These are phyloP conservation scores for Nicotiana undulata DNA, from an alignment of 257 asterid species.

Conservation along the genomic window DNA sequence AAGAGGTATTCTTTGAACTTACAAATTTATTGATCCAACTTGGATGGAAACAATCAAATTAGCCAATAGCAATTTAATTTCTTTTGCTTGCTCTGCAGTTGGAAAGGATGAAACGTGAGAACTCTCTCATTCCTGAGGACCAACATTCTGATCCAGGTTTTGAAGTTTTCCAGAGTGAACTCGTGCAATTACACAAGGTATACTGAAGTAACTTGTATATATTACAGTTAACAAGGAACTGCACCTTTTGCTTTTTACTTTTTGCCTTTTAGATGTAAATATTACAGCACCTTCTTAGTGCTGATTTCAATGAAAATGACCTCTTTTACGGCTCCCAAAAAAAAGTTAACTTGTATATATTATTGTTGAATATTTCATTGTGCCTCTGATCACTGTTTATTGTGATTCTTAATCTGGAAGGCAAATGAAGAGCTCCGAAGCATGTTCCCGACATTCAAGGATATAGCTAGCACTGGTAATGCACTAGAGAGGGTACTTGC, in stretches of 20 bases:
- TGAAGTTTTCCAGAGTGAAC: constrained; percentile 44
- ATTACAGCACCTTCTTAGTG: too few species aligned
- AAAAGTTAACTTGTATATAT: not conserved
- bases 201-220: constrained; percentile 10
- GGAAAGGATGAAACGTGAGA: constrained; percentile 87
- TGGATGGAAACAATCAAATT: not conserved
- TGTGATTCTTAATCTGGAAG: constrained; percentile 25
- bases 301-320: too few species aligned
- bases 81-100: constrained; percentile 45
- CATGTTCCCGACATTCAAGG: constrained; percentile 67
- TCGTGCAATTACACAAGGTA: constrained; percentile 61
- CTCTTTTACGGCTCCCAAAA: too few species aligned
- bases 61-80: not conserved
- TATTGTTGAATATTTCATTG: not conserved
- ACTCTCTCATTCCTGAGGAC: constrained; percentile 27
- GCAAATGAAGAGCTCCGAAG: constrained; percentile 76
- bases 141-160: constrained; percentile 30
- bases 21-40: not conserved
- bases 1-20: constrained; percentile 48
- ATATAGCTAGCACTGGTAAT: constrained; percentile 56
- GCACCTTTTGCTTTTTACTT: too few species aligned
- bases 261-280: too few species aligned
- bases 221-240: not conserved
- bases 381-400: constrained; percentile 15
- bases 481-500: constrained; percentile 88